Evolutionary conservation across 2,329 filamentous ascomycete species (phyloP).

Genomic region (Eutypa lata): DNA sequence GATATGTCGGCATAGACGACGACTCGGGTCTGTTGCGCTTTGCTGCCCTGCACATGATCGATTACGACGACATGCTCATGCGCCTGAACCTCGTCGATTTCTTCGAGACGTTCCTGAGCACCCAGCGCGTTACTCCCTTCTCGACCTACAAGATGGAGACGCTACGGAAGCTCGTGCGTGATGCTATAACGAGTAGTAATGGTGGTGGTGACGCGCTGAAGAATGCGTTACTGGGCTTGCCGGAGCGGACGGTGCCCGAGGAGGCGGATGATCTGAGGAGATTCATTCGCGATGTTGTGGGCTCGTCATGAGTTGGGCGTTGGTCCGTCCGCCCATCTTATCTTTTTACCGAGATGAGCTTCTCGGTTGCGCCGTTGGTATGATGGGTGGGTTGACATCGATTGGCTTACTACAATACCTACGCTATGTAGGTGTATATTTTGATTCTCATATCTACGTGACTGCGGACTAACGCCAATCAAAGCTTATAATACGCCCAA

Average conservation of each 20-base stretch:
- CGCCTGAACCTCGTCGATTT: slow-evolving; percentile 51
- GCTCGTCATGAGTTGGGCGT: slow-evolving; percentile 13
- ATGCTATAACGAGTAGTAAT: slow-evolving; percentile 28
- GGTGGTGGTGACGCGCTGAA: slow-evolving; percentile 24
- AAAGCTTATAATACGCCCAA: too few relatives aligned
- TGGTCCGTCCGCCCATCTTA: too few relatives aligned
- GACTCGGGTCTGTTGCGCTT: slow-evolving; percentile 46
- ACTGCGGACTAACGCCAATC: too few relatives aligned
- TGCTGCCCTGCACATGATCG: slow-evolving; percentile 50
- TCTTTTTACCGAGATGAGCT: too few relatives aligned
- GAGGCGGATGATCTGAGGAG: slow-evolving; percentile 45
- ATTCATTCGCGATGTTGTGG: slow-evolving; percentile 43
- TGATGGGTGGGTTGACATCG: too few relatives aligned
- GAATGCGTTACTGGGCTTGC: slow-evolving; percentile 38
- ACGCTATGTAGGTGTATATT: too few relatives aligned
- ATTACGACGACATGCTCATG: slow-evolving; percentile 47
- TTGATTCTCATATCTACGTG: too few relatives aligned
- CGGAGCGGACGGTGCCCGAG: slow-evolving; percentile 47
- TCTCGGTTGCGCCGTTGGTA: too few relatives aligned
- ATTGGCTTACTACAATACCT: too few relatives aligned
- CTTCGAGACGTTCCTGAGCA: slow-evolving; percentile 47
- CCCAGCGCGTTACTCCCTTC: slow-evolving; percentile 41
- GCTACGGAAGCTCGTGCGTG: slow-evolving; percentile 37
- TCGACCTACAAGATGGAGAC: slow-evolving; percentile 34
- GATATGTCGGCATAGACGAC: slow-evolving; percentile 16